phyloP scores from a whole-genome alignment of 1,139 yeast species.

The Pichia sp. region DNA sequence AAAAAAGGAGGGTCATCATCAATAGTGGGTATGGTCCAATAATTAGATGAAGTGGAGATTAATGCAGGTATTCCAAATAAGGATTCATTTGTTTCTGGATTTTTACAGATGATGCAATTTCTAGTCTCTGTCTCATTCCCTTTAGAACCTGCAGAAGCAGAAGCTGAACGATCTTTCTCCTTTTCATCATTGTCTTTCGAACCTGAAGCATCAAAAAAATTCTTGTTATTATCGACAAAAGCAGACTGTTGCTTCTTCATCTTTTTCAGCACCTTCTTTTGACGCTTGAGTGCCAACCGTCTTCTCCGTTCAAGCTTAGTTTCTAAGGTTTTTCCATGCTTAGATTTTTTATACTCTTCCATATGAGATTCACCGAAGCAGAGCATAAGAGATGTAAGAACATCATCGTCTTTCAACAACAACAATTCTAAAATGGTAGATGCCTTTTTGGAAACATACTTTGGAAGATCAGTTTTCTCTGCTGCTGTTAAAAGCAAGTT shows the following conservation, averaged over 20 bases:
- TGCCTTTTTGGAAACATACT: slow-evolving; percentile 48
- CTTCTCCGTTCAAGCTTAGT: slow-evolving; percentile 64
- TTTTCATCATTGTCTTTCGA: slow-evolving; percentile 9
- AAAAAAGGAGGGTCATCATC: slow-evolving; percentile 24
- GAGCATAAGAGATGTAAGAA: slow-evolving; percentile 48
- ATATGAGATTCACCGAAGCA: slow-evolving; percentile 58
- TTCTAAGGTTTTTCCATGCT: slow-evolving; percentile 49
- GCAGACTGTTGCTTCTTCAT: slow-evolving; percentile 71
- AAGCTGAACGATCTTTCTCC: slow-evolving; percentile 14
- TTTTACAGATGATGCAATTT: slow-evolving; percentile 66
- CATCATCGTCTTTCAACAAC: slow-evolving; percentile 43
- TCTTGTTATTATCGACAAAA: slow-evolving; percentile 52
- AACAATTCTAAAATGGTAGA: slow-evolving; percentile 49
- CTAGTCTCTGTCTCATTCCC: slow-evolving; percentile 26
- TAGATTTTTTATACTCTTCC: slow-evolving; percentile 50
- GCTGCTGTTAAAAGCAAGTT: slow-evolving; percentile 48
- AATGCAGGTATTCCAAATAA: slow-evolving; percentile 55
- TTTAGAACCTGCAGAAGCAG: neutral
- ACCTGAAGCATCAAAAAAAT: slow-evolving; percentile 17
- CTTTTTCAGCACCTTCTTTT: slow-evolving; percentile 68
- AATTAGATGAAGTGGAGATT: slow-evolving; percentile 36
- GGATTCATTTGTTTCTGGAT: slow-evolving; percentile 42
- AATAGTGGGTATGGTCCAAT: slow-evolving; percentile 46
- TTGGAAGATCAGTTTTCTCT: slow-evolving; percentile 46
- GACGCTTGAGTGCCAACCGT: slow-evolving; percentile 66